A percentile compares a stretch with the other conserved stretches of the same genome.
These are phyloP conservation scores for Penicillium argentinense DNA, from an alignment of 495 filamentous ascomycete species.

Conservation along the genomic window DNA sequence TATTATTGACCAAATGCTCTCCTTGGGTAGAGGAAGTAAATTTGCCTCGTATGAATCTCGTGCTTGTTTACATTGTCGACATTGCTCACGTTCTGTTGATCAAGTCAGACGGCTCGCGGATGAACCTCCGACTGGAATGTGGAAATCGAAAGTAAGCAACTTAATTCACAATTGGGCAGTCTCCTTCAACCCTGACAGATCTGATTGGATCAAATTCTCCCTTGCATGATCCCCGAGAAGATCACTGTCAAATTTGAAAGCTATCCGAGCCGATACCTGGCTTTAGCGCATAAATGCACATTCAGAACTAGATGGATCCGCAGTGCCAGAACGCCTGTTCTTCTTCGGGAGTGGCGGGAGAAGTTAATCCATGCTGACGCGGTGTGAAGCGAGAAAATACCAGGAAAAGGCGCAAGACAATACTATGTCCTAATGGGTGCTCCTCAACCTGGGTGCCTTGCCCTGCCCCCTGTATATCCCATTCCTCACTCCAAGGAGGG, in stretches of 20 bases:
- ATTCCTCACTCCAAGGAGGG: background rate
- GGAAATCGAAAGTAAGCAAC: too few species aligned
- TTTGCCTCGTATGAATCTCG: too few species aligned
- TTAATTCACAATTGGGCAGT: too few species aligned
- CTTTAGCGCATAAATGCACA: background rate
- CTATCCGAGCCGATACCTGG: background rate
- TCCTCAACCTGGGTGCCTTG: background rate
- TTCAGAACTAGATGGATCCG: background rate
- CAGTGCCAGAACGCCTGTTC: background rate
- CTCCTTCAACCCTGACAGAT: background rate
- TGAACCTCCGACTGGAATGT: background rate
- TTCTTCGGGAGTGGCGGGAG: background rate
- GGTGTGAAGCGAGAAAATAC: conserved; percentile 1
- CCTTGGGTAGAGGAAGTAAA: too few species aligned
- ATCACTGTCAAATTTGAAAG: background rate
- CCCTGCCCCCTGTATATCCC: conserved; percentile 6
- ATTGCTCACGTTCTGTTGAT: too few species aligned
- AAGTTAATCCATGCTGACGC: background rate
- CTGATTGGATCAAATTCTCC: conserved; percentile 2
- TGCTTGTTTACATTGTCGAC: too few species aligned
- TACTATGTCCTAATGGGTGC: background rate
- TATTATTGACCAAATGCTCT: too few species aligned
- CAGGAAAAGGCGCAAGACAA: background rate
- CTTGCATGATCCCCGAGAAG: conserved; percentile 5
- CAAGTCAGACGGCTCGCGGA: background rate